Conservation (phyloP, 2,329 filamentous ascomycete genomes). For the Sporothrix dimorphospora region DNA sequence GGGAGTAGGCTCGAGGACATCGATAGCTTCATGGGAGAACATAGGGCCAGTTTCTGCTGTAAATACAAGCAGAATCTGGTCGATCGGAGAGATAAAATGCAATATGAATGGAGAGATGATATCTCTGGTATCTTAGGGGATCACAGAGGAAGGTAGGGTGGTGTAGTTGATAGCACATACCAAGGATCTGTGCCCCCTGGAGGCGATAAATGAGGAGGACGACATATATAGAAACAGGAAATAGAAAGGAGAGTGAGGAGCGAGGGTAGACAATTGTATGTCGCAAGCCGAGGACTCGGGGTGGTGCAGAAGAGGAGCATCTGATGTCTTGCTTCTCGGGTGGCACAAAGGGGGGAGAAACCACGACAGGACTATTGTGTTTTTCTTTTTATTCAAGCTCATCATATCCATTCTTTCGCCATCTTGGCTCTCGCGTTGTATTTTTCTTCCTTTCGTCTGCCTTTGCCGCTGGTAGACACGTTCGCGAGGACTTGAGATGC, state of each 20-base stretch:
- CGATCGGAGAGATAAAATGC: background rate
- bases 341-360: background rate
- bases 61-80: background rate
- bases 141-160: background rate
- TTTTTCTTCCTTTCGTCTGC: background rate
- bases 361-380: background rate
- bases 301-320: constrained; percentile 16
- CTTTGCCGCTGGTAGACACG: too few species aligned
- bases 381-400: background rate
- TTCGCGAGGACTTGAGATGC: background rate
- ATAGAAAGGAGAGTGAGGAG: background rate
- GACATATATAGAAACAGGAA: background rate
- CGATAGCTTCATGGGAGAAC: too few species aligned
- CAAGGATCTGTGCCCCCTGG: background rate
- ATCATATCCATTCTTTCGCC: background rate
- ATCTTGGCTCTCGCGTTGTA: background rate
- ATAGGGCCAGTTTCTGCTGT: too few species aligned
- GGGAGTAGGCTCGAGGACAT: background rate
- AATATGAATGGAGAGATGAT: background rate
- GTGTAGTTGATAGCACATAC: background rate
- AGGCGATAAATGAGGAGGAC: background rate
- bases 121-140: background rate
- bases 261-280: background rate
- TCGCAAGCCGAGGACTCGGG: constrained; percentile 8
- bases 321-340: constrained; percentile 25